Evolutionary conservation across 306 rosid genomes (phyloP), one percentile per base, ranked within the genome.

Genomic region (Nissolia schottii): DNA sequence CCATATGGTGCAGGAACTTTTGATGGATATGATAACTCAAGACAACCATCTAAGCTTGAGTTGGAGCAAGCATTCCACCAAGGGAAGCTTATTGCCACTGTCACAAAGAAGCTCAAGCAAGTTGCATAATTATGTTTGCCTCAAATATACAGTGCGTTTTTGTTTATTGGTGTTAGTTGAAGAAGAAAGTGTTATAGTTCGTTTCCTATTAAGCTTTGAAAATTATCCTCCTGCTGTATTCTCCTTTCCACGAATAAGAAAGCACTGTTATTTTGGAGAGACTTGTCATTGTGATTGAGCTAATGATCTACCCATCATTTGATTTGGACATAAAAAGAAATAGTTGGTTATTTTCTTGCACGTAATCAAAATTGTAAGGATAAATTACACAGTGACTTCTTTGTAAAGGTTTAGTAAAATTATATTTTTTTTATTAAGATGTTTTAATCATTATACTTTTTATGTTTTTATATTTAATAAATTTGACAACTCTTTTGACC

Each of bases 31-130:
- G n/a, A n/a, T n/a, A n/a, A n/a, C n/a, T n/a, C n/a, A n/a, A n/a
- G n/a, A n/a, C n/a, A n/a, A n/a, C n/a, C n/a, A n/a, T n/a, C n/a
- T n/a, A n/a, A n/a, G n/a, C n/a, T n/a, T n/a, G n/a, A n/a, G n/a
- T n/a, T n/a, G n/a, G n/a, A n/a, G n/a, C n/a, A 84, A 80, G 96
- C 96, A 31, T 86, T 88, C 80, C 86, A 90, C 80, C 96, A 90
- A 75, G 96, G 96, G 3, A 86, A 81, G 77, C 73, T 84, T 80
- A 78, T 86, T 22, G 94, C 94, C 64, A 64, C 86, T 62, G 81
- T 88, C 84, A 81, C 96, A 15, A 90, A 88, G 90, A 90, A 86
- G 82, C 94, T 90, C 75, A 90, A 90, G 85, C 81, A 81, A 77
- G 65, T 81, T 60, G 80, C 93, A 70, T 85, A 69, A 80, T n/a